Evolutionary conservation across 352 stramenopile genomes (phyloP), one percentile per base, ranked within the genome.

Genomic region (Globisporangium mamillatum): DNA sequence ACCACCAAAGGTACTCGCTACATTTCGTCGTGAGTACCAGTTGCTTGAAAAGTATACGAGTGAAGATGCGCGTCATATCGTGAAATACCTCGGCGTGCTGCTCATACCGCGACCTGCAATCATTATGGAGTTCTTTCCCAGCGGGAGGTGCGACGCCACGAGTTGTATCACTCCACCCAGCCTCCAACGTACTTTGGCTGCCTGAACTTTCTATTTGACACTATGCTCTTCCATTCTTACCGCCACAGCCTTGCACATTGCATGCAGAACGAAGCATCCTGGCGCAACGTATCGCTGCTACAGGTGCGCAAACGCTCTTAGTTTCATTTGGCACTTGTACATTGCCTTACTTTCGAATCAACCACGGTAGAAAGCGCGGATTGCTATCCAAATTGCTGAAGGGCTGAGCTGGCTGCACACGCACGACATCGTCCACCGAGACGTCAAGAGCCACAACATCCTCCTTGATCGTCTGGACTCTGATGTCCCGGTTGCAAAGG

Each of bases 361-460:
- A 36, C 27, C 38, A 50, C 54, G 34, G 18, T 53, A 80, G 76
- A 79, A 77, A 82, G 29, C 48, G 38, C 38, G 41, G 9, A 69
- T 81, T 60, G 75, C 64, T 29, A 36, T 81, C 25, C 74, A 76
- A 64, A 74, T 85, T 29, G 75, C 71, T 2, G 50, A 63, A 29
- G 75, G 66, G 18, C 56, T 82, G 18, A 69, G 66, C 12, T 81
- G 72, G 68, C 58, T 85, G 36, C 77, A 85, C 60, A 46, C 56
- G 1, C 68, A 76, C 52, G 50, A 74, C 58, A 67, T 85, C 29
- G 70, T 82, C 14, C 77, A 85, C 64, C 77, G 77, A 5, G 76
- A 85, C 56, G 70, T 85, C 53, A 85, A 85, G 66, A 69, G 64
- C 10, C 71, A 81, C 58, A 85, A 85, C 57, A 78, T 85, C 52